These are phyloP conservation scores for Polyporus arcularius DNA, from an alignment of 768 basidiomycete genomes.

Conservation along the genomic window DNA sequence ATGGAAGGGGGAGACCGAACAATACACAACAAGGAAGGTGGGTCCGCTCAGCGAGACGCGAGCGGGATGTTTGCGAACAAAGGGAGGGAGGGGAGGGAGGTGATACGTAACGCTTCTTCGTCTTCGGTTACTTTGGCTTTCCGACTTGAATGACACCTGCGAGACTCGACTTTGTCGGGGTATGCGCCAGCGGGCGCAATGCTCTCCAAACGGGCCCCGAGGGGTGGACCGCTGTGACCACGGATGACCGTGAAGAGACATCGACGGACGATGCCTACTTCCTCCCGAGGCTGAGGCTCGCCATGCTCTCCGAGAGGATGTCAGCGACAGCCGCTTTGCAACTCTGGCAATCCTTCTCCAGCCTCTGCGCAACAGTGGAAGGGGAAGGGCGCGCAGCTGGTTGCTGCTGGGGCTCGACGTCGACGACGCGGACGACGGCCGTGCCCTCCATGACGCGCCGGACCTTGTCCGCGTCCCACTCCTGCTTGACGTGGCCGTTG, in stretches of 20 bases:
- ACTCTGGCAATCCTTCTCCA: constrained; percentile 7
- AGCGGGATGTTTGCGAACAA: not conserved
- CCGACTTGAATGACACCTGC: not conserved
- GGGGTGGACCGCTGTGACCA: not conserved
- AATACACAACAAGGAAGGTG: constrained; percentile 15
- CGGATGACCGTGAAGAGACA: not conserved
- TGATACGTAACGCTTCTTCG: not conserved
- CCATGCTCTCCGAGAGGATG: constrained; percentile 68
- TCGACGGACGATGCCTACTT: constrained; percentile 25
- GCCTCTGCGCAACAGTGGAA: not conserved
- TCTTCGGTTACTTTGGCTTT: not conserved
- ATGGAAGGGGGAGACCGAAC: not conserved
- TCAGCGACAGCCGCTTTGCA: constrained; percentile 33
- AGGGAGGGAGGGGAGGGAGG: not conserved
- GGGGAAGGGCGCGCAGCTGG: not conserved
- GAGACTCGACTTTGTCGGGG: not conserved
- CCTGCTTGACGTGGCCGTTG: constrained; percentile 5
- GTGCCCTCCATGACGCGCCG: constrained; percentile 79
- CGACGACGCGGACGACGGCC: constrained; percentile 78
- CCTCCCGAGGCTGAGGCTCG: constrained; percentile 62
- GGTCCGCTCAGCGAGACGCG: not conserved
- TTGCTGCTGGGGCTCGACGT: constrained; percentile 51
- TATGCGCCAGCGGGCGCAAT: not conserved
- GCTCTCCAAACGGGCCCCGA: not conserved
- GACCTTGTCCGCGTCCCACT: constrained; percentile 76